Evolutionary conservation across 768 basidiomycete species (phyloP).

Genomic region (Mycena rebaudengoi): DNA sequence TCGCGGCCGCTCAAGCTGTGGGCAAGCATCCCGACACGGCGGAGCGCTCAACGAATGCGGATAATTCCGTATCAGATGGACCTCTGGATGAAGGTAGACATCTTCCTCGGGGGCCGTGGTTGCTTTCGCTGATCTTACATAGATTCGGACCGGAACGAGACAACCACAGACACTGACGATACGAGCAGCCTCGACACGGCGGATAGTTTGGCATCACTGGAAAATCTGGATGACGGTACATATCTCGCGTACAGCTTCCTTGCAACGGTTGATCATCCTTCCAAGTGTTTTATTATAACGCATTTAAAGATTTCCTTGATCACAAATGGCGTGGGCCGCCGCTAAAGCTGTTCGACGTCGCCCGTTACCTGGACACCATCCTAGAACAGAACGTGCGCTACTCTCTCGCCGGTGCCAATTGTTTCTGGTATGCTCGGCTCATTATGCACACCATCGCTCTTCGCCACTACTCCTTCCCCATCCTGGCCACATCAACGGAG

Average conservation of each 20-base stretch:
- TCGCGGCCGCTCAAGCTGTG: too few relatives aligned
- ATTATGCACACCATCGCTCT: not conserved
- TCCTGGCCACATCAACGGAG: not conserved
- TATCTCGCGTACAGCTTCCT: not conserved
- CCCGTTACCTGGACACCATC: not conserved
- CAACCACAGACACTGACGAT: too few relatives aligned
- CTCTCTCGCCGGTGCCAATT: not conserved
- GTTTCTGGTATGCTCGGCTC: conserved; percentile 2
- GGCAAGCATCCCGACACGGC: too few relatives aligned
- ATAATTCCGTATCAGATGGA: too few relatives aligned
- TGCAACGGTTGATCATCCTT: not conserved
- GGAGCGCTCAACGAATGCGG: too few relatives aligned
- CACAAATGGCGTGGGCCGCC: not conserved
- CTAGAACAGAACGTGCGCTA: not conserved
- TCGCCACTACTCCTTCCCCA: not conserved
- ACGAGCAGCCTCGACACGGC: too few relatives aligned
- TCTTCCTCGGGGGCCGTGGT: too few relatives aligned
- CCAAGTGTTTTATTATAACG: not conserved
- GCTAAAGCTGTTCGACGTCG: not conserved
- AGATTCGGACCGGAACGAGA: too few relatives aligned
- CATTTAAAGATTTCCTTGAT: not conserved
- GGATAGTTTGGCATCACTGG: not conserved
- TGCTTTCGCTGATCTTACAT: too few relatives aligned
- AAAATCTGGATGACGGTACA: not conserved
- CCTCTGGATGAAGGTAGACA: too few relatives aligned